Conservation (phyloP, 805 yeast species). For the Teunomyces funiuensis region DNA sequence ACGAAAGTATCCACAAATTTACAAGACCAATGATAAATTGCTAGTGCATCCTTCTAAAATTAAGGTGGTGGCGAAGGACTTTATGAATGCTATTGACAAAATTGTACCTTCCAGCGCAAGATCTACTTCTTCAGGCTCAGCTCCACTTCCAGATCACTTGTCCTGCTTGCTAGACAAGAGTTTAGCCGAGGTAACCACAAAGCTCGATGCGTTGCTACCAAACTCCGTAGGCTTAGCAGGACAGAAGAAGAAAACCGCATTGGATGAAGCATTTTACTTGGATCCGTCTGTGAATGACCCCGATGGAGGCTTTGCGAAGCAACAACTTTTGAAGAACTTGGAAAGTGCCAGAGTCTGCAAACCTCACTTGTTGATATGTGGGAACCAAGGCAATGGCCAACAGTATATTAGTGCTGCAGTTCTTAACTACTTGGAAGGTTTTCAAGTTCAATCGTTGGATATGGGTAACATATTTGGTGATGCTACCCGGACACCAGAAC, state of each 20-base stretch:
- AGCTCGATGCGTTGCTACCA: conserved; percentile 63
- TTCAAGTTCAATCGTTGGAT: conserved; percentile 84
- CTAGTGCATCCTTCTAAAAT: conserved; percentile 70
- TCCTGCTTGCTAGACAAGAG: conserved; percentile 60
- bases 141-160: conserved; percentile 76
- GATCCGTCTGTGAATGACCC: conserved; percentile 55
- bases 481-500: conserved; percentile 77
- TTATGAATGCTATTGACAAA: conserved; percentile 79
- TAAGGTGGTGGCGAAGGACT: conserved; percentile 76
- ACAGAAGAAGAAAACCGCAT: conserved; percentile 48
- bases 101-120: conserved; percentile 92
- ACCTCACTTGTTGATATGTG: conserved; percentile 77
- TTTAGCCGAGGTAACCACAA: conserved; percentile 44
- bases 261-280: conserved; percentile 69
- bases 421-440: conserved; percentile 81
- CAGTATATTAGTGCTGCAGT: conserved; percentile 81
- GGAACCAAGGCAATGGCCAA: conserved; percentile 81
- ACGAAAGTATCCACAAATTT: conserved; percentile 90
- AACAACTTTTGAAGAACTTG: conserved; percentile 53
- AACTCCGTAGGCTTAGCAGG: conserved; percentile 35
- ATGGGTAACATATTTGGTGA: conserved; percentile 76
- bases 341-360: conserved; percentile 67
- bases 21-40: conserved; percentile 70
- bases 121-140: conserved; percentile 67
- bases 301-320: conserved; percentile 68